Percentiles rank a stretch among this genome's conserved stretches.
Evolutionary conservation across 768 basidiomycete species (phyloP).

Genomic region (Kwoniella sp.): DNA sequence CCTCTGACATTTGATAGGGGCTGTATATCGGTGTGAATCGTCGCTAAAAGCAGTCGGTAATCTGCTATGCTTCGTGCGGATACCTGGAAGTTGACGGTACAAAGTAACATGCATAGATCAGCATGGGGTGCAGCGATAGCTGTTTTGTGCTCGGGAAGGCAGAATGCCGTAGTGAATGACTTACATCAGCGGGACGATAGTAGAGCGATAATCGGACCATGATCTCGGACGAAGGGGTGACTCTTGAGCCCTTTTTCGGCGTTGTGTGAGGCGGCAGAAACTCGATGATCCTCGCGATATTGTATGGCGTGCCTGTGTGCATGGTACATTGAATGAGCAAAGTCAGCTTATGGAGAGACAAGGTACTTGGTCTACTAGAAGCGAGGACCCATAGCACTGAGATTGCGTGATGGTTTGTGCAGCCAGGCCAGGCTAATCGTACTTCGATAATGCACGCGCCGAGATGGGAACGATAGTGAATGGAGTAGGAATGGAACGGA

Average conservation of each 20-base stretch:
- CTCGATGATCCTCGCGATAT: slow-evolving; percentile 94
- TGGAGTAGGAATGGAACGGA: too few species aligned
- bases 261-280: slow-evolving; percentile 81
- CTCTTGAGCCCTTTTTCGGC: slow-evolving; percentile 43
- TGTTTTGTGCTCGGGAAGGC: not conserved
- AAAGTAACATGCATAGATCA: not conserved
- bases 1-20: slow-evolving; percentile 91
- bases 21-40: slow-evolving; percentile 94
- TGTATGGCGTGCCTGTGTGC: slow-evolving; percentile 72
- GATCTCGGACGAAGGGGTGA: slow-evolving; percentile 33
- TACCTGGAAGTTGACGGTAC: slow-evolving; percentile 63
- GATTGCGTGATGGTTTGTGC: too few species aligned
- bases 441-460: not conserved
- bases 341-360: not conserved
- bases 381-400: too few species aligned
- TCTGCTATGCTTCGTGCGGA: slow-evolving; percentile 88
- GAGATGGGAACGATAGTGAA: too few species aligned
- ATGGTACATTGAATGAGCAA: not conserved
- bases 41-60: slow-evolving; percentile 86
- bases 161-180: slow-evolving; percentile 13
- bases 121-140: not conserved
- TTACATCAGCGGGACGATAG: slow-evolving; percentile 83
- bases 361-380: too few species aligned
- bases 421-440: too few species aligned
- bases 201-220: slow-evolving; percentile 92